Percentiles rank a stretch among this genome's conserved stretches.
Conservation (phyloP, 306 rosid species). For the Dryas drummondii region DNA sequence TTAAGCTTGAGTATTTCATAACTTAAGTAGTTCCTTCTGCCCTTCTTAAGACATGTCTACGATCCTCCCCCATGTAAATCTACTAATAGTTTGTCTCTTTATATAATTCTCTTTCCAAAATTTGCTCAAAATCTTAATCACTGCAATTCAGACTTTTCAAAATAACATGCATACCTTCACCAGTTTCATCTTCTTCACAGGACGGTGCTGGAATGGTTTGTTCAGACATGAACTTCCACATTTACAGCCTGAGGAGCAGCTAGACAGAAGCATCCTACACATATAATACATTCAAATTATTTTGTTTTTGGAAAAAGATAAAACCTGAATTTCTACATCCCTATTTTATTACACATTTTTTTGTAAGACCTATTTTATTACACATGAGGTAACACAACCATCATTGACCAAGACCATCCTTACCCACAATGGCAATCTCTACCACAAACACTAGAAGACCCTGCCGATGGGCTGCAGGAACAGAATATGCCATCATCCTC, state of each 20-base stretch:
- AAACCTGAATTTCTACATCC: not conserved
- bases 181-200: conserved; percentile 80
- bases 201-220: conserved; percentile 82
- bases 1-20: not conserved
- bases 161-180: conserved; percentile 56
- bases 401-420: conserved; percentile 27
- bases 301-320: not conserved
- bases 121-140: not conserved
- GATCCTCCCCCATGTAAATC: not conserved
- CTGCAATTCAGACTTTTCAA: not conserved
- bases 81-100: not conserved
- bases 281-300: conserved; percentile 17
- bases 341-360: not conserved
- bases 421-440: conserved; percentile 96
- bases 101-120: not conserved
- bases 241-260: conserved; percentile 93
- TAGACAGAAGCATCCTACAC: conserved; percentile 83
- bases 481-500: conserved; percentile 98
- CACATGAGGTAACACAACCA: not conserved
- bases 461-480: conserved; percentile 57
- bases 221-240: conserved; percentile 81
- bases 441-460: conserved; percentile 66
- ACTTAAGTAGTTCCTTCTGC: not conserved
- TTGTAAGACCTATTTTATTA: not conserved
- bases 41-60: not conserved